These are phyloP conservation scores for Xylaria acuta DNA, from an alignment of 495 filamentous ascomycete species.

Conservation along the genomic window DNA sequence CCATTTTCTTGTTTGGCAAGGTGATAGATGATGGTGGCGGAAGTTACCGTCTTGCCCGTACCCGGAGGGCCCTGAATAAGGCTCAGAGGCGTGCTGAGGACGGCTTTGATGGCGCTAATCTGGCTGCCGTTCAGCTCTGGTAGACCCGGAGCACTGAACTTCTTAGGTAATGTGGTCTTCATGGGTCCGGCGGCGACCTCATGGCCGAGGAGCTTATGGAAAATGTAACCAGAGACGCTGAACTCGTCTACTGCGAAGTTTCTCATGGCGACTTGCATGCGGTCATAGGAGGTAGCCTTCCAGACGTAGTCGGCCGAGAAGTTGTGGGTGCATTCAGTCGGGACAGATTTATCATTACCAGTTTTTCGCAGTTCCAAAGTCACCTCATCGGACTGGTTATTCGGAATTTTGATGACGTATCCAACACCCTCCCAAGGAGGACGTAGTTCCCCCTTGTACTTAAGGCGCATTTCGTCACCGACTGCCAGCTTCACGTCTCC, in stretches of 20 bases:
- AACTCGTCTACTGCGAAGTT: conserved; percentile 98
- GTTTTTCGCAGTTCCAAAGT: conserved; percentile 85
- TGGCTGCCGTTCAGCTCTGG: conserved; percentile 96
- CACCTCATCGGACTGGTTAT: conserved; percentile 98
- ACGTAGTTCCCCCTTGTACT: conserved; percentile 94
- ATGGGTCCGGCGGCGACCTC: conserved; percentile 95
- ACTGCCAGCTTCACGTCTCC: conserved; percentile 98
- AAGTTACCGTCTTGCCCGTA: conserved; percentile 99
- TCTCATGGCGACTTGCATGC: conserved; percentile 99
- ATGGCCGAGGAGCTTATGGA: conserved; percentile 95
- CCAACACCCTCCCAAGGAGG: conserved; percentile 97
- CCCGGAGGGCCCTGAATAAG: conserved; percentile 97
- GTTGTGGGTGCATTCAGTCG: conserved; percentile 96
- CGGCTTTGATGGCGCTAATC: conserved; percentile 95
- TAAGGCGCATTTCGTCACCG: conserved; percentile 96
- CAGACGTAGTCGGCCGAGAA: conserved; percentile 99
- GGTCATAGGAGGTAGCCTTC: conserved; percentile 99
- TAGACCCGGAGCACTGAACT: conserved; percentile 93
- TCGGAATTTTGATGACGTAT: conserved; percentile 99
- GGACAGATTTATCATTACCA: conserved; percentile 86
- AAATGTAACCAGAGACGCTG: conserved; percentile 98
- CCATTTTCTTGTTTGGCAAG: conserved; percentile 93
- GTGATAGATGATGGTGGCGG: conserved; percentile 98
- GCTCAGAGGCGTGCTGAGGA: conserved; percentile 89
- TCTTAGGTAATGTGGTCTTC: conserved; percentile 96